phyloP scores from a whole-genome alignment of 345 rosid species.

The Pelargonium nanum region DNA sequence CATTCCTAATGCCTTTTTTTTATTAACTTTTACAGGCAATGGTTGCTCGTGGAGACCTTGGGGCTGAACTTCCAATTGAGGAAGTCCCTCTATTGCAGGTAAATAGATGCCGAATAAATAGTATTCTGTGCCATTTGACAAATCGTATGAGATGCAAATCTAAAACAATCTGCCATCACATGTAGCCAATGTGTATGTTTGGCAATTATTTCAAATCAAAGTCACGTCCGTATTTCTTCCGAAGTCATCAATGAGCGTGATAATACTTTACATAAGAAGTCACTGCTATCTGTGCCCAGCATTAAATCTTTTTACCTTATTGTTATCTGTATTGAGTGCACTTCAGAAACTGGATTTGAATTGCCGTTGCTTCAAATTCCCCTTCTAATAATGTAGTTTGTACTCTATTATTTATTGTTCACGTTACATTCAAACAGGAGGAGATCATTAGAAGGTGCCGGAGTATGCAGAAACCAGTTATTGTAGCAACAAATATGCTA shows the following conservation, averaged over 20 bases:
- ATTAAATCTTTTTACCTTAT: neutral
- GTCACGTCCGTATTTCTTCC: no score
- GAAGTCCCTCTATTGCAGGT: constrained; percentile 97
- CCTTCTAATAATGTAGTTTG: neutral
- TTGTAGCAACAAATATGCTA: constrained; percentile 94
- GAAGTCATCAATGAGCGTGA: no score
- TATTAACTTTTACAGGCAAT: constrained; percentile 48
- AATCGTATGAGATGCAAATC: neutral
- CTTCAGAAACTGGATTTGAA: neutral
- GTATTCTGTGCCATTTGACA: neutral
- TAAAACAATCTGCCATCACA: neutral
- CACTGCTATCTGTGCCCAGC: neutral
- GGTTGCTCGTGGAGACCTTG: constrained; percentile 99
- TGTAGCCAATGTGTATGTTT: no score
- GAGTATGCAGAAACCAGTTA: constrained; percentile 78
- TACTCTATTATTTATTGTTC: neutral
- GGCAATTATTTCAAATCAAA: no score
- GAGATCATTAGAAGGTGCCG: constrained; percentile 87
- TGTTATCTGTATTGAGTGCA: neutral
- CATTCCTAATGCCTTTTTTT: neutral
- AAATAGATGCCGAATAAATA: constrained; percentile 9
- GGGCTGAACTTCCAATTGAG: constrained; percentile 98
- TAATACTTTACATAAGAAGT: neutral
- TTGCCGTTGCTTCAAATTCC: neutral
- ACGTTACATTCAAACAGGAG: constrained; percentile 38